Conservation (phyloP, 1,139 yeast species). For the Candida buenavistaensis region DNA sequence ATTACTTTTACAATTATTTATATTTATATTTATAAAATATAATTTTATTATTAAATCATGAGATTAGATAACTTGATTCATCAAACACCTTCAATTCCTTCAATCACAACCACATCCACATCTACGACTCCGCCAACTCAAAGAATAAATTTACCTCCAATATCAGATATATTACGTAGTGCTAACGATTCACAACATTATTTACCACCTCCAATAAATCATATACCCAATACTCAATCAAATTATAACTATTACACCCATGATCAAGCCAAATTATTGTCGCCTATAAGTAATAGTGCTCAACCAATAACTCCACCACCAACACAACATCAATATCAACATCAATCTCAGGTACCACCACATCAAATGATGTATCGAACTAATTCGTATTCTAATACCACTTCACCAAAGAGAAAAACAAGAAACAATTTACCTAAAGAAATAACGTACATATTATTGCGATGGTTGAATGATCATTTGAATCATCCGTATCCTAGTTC, state of each 20-base stretch:
- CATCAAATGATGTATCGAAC: conserved; percentile 3
- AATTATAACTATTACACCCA: conserved; percentile 7
- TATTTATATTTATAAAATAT: too few relatives aligned
- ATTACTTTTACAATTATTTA: too few relatives aligned
- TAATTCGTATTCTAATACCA: conserved; percentile 7
- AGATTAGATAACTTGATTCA: conserved; percentile 10
- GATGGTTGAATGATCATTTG: conserved; percentile 82
- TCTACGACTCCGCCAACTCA: neutral
- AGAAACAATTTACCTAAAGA: conserved; percentile 85
- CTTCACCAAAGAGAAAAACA: conserved; percentile 38
- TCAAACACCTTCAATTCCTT: conserved; percentile 4
- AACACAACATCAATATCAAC: too few relatives aligned
- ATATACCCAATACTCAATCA: conserved; percentile 6
- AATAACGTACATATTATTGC: conserved; percentile 76
- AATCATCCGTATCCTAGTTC: conserved; percentile 95
- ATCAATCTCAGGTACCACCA: too few relatives aligned
- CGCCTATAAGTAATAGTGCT: neutral
- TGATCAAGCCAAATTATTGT: too few relatives aligned
- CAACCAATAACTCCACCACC: conserved; percentile 4
- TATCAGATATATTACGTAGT: conserved; percentile 28
- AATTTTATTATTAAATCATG: too few relatives aligned
- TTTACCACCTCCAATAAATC: conserved; percentile 7
- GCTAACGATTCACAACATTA: conserved; percentile 1
- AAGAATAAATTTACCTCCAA: conserved; percentile 38
- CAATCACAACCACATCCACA: conserved; percentile 4